Evolutionary conservation across 768 basidiomycete species (phyloP), one percentile per base, ranked within the genome.

Genomic region (Leucocoprinus leucothites): DNA sequence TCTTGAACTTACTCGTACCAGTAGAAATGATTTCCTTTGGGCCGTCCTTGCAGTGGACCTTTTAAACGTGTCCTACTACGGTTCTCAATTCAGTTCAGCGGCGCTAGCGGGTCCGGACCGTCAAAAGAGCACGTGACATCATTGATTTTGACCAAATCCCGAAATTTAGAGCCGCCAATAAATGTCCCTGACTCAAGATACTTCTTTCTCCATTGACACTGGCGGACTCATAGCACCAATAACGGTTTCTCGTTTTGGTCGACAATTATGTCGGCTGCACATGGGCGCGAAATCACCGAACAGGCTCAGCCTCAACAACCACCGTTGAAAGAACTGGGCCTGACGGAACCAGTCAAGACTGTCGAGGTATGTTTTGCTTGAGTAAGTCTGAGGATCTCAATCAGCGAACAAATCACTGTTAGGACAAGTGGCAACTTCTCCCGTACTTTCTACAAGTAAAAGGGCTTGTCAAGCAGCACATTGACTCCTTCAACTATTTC

Each of bases 341-440:
- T 96, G n/a, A 85, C 87, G 11, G 94, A 95, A 71, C 89, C 92
- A 0, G 85, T 98, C 53, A 96, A 96, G 74, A 84, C 74, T 40
- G 86, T 98, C 16, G 88, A 97, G 82, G 95, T 93, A 65, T 62
- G 85, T 70, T n/a, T 21, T 44, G 28, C 50, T 36, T 53, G 41
- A 31, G 47, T 49, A 9, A 28, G 25, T 19, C n/a, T 14, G 1
- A 31, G 42, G n/a, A 47, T 34, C 36, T 21, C 34, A 40, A 16
- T 53, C 28, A 25, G 48, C 24, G 31, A 31, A 46, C 40, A 31
- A 34, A 58, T 58, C 18, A 53, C 22, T 34, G 52, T 57, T 60
- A 97, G 95, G 97, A 99, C 68, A 99, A 99, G 85, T 99, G 97
- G 97, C 83, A 97, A 18, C 75, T 99, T 9, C 76, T 99, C 2